phyloP scores from a whole-genome alignment of 148 eudicot genomes.

The Silene conica region DNA sequence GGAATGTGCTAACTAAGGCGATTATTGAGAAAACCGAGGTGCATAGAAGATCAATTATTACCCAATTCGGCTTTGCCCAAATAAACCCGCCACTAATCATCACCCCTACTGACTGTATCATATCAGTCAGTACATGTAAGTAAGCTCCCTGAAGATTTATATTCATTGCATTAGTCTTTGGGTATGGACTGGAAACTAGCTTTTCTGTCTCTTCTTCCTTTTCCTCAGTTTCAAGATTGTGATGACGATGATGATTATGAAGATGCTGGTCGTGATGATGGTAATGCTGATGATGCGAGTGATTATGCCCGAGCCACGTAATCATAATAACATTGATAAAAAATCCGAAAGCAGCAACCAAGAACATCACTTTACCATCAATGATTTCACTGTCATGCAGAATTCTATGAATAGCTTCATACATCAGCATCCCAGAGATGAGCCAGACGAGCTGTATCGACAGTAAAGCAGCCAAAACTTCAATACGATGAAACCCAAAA shows the following conservation, averaged over 20 bases:
- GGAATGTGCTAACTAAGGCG: slow-evolving; percentile 38
- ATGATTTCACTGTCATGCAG: slow-evolving; percentile 26
- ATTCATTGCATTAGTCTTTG: slow-evolving; percentile 23
- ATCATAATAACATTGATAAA: slow-evolving; percentile 37
- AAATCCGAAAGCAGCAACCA: slow-evolving; percentile 44
- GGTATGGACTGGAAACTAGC: slow-evolving; percentile 26
- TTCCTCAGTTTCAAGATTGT: slow-evolving; percentile 7
- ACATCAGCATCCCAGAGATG: slow-evolving; percentile 39
- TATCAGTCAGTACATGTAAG: slow-evolving; percentile 51
- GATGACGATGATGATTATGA: slow-evolving; percentile 5
- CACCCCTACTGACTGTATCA: slow-evolving; percentile 55
- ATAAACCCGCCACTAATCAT: slow-evolving; percentile 54
- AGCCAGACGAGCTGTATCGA: slow-evolving; percentile 61
- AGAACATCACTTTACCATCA: slow-evolving; percentile 52
- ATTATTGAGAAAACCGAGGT: slow-evolving; percentile 47
- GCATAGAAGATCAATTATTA: slow-evolving; percentile 57
- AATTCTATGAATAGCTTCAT: slow-evolving; percentile 40
- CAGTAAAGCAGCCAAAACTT: slow-evolving; percentile 43
- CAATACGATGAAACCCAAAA: slow-evolving; percentile 46
- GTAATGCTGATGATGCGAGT: slow-evolving; percentile 19
- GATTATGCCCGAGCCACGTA: slow-evolving; percentile 40
- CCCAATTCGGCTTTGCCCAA: slow-evolving; percentile 53
- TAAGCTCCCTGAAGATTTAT: slow-evolving; percentile 66
- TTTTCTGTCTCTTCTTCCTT: slow-evolving; percentile 15
- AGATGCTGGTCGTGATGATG: slow-evolving; percentile 20